These are phyloP conservation scores for Vitis cinerea DNA, from an alignment of 164 flowering plant genomes.

Conservation along the genomic window DNA sequence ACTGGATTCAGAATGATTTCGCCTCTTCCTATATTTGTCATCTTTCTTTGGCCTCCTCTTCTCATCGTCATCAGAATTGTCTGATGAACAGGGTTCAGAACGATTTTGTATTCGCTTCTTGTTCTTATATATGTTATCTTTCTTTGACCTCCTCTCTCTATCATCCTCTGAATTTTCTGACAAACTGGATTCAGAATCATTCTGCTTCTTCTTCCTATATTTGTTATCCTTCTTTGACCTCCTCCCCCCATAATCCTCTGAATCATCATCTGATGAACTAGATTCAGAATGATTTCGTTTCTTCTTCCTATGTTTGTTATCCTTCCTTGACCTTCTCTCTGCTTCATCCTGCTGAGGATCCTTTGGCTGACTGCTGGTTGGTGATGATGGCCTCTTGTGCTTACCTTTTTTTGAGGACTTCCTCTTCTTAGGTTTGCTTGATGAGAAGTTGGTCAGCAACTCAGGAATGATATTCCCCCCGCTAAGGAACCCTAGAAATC, in stretches of 20 bases:
- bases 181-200: slow-evolving; percentile 13
- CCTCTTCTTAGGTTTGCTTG: slow-evolving; percentile 41
- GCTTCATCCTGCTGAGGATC: slow-evolving; percentile 25
- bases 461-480: slow-evolving; percentile 58
- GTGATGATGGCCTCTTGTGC: slow-evolving; percentile 40
- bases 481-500: slow-evolving; percentile 67
- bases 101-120: slow-evolving; percentile 9
- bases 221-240: background rate
- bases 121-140: background rate
- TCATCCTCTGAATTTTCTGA: slow-evolving; percentile 27
- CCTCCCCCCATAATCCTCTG: slow-evolving; percentile 1
- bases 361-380: slow-evolving; percentile 12
- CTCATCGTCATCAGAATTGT: slow-evolving; percentile 1
- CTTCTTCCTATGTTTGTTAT: slow-evolving; percentile 27
- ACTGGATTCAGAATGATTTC: too few species aligned
- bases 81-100: slow-evolving; percentile 1
- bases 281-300: slow-evolving; percentile 25
- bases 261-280: slow-evolving; percentile 21
- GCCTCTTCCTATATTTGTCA: too few species aligned
- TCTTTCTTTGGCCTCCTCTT: too few species aligned
- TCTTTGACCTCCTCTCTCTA: slow-evolving; percentile 14
- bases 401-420: slow-evolving; percentile 50
- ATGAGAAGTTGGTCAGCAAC: slow-evolving; percentile 57
- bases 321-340: slow-evolving; percentile 30
- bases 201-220: slow-evolving; percentile 1